Evolutionary conservation across 2,329 filamentous ascomycete genomes (phyloP).

Genomic region (Karstenula rhodostoma): DNA sequence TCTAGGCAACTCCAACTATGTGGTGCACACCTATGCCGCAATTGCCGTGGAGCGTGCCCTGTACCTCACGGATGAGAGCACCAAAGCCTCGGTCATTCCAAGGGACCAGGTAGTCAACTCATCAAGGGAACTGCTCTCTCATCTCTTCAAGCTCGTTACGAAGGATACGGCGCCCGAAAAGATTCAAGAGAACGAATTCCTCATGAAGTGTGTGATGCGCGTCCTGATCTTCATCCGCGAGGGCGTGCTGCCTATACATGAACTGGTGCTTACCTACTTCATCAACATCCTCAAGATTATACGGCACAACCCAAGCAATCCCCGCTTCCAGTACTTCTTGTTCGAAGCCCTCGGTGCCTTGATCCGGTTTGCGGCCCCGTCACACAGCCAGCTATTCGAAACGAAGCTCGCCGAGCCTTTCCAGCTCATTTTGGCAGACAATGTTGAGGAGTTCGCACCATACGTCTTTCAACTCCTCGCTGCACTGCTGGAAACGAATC

Average conservation of each 20-base stretch:
- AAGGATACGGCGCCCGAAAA: slow-evolving; percentile 86
- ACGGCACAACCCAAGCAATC: slow-evolving; percentile 94
- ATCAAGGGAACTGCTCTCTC: slow-evolving; percentile 84
- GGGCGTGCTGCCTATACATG: slow-evolving; percentile 74
- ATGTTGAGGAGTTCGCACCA: slow-evolving; percentile 92
- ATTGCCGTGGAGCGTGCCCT: slow-evolving; percentile 95
- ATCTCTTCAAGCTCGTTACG: slow-evolving; percentile 91
- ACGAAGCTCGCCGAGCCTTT: slow-evolving; percentile 84
- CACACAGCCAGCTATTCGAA: slow-evolving; percentile 77
- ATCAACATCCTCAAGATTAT: slow-evolving; percentile 92
- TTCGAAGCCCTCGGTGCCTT: slow-evolving; percentile 94
- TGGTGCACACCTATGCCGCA: slow-evolving; percentile 96
- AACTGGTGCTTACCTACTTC: slow-evolving; percentile 82
- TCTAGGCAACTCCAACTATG: slow-evolving; percentile 87
- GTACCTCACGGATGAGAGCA: slow-evolving; percentile 76
- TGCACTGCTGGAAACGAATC: slow-evolving; percentile 86
- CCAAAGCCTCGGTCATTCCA: slow-evolving; percentile 78
- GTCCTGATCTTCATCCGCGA: slow-evolving; percentile 94
- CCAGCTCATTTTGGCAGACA: slow-evolving; percentile 78
- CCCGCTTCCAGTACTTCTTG: slow-evolving; percentile 97
- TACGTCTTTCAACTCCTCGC: slow-evolving; percentile 97
- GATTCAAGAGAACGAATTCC: slow-evolving; percentile 97
- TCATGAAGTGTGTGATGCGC: slow-evolving; percentile 99
- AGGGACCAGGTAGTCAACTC: slow-evolving; percentile 80
- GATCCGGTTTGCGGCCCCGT: slow-evolving; percentile 76